Evolutionary conservation across 1,139 yeast genomes (phyloP).

Genomic region (Pichia sp.): DNA sequence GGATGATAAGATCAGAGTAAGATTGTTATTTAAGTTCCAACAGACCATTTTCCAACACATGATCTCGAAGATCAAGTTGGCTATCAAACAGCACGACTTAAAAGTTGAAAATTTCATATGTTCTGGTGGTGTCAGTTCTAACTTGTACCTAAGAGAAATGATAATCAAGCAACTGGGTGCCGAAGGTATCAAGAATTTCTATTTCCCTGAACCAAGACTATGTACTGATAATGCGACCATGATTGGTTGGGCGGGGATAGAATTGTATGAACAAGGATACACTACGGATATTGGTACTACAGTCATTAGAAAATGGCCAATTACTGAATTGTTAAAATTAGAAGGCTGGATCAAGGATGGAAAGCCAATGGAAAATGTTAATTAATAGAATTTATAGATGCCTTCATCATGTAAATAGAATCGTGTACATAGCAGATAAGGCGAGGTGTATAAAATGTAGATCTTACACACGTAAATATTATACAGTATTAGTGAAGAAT

Average conservation of each 20-base stretch:
- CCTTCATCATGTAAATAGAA: conserved; percentile 1
- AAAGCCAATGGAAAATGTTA: background rate
- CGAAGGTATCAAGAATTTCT: conserved; percentile 35
- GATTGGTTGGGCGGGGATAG: conserved; percentile 98
- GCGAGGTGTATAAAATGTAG: too few relatives aligned
- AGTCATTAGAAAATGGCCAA: conserved; percentile 78
- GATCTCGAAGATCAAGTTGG: conserved; percentile 57
- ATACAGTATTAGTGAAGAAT: conserved; percentile 39
- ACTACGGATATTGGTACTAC: conserved; percentile 51
- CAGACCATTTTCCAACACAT: conserved; percentile 70
- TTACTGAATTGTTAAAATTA: conserved; percentile 45
- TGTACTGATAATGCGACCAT: conserved; percentile 96
- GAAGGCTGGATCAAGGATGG: conserved; percentile 46
- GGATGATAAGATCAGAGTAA: conserved; percentile 29
- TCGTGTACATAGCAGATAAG: background rate
- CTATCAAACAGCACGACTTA: conserved; percentile 42
- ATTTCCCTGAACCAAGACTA: conserved; percentile 67
- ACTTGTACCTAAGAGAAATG: conserved; percentile 52
- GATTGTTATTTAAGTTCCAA: conserved; percentile 65
- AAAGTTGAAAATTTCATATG: conserved; percentile 55
- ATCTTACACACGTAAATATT: background rate
- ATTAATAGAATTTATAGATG: background rate
- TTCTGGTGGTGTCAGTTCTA: conserved; percentile 96
- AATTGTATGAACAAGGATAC: conserved; percentile 58
- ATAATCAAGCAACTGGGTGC: conserved; percentile 39